phyloP scores from a whole-genome alignment of 495 filamentous ascomycete genomes.

The Oleoguttula mirabilis region DNA sequence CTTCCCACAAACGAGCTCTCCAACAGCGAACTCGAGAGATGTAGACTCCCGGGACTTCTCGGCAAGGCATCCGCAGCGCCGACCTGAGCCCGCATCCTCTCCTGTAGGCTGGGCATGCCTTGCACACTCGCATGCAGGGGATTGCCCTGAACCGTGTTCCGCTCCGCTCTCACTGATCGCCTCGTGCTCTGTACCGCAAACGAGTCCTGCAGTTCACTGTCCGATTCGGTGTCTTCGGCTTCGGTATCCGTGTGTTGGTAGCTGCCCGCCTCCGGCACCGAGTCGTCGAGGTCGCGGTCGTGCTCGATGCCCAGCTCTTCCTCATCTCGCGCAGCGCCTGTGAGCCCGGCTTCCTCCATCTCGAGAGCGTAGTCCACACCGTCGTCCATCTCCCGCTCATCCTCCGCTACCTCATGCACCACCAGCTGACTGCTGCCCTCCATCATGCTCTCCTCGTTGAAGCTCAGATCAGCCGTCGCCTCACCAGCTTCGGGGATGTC shows the following conservation, averaged over 20 bases:
- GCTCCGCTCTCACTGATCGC: constrained; percentile 2
- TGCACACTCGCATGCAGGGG: background rate
- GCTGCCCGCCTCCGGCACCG: constrained; percentile 53
- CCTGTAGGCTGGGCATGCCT: constrained; percentile 10
- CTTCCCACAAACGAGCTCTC: constrained; percentile 22
- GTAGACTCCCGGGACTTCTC: constrained; percentile 17
- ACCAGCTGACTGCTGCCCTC: constrained; percentile 18
- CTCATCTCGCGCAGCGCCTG: constrained; percentile 39
- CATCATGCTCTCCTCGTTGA: constrained; percentile 28
- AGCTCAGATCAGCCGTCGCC: constrained; percentile 24
- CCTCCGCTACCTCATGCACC: constrained; percentile 21
- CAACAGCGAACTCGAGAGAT: constrained; percentile 19
- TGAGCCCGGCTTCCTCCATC: constrained; percentile 30
- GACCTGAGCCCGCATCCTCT: constrained; percentile 11
- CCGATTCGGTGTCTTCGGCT: constrained; percentile 40
- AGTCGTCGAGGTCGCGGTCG: constrained; percentile 47
- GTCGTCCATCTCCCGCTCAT: constrained; percentile 24
- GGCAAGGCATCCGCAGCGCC: constrained; percentile 8
- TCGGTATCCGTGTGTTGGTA: constrained; percentile 83
- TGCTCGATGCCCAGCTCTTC: constrained; percentile 40
- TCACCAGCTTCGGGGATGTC: constrained; percentile 55
- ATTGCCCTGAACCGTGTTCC: too few relatives aligned
- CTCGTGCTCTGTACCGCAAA: constrained; percentile 13
- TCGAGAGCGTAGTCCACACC: constrained; percentile 25
- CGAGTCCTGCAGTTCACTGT: constrained; percentile 13